These are phyloP conservation scores for Russula brevipes DNA, from an alignment of 768 basidiomycete species.

Conservation along the genomic window DNA sequence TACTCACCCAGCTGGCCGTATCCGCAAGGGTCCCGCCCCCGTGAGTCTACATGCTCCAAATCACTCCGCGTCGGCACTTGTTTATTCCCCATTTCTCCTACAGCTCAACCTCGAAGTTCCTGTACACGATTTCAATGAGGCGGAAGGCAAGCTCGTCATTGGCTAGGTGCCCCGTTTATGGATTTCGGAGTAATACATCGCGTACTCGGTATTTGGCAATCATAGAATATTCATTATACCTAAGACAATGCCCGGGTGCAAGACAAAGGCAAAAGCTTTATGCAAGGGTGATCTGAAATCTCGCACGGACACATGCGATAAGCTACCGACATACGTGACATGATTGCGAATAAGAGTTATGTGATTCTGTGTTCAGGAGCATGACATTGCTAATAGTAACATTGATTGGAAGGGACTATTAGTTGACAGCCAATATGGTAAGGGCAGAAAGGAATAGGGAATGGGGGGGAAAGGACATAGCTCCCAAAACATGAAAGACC, in stretches of 20 bases:
- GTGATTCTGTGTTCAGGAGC: conserved; percentile 5
- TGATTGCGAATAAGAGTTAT: conserved; percentile 7
- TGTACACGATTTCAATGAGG: conserved; percentile 81
- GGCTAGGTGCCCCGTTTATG: conserved; percentile 44
- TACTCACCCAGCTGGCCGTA: conserved; percentile 68
- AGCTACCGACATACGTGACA: conserved; percentile 5
- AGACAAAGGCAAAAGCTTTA: background rate
- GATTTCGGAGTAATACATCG: background rate
- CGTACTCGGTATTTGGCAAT: conserved; percentile 4
- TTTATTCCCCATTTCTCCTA: conserved; percentile 19
- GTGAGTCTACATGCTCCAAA: conserved; percentile 41
- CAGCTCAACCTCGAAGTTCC: conserved; percentile 95
- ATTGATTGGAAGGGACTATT: conserved; percentile 10
- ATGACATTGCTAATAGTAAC: conserved; percentile 13
- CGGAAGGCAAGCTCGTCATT: conserved; percentile 78
- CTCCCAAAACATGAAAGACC: background rate
- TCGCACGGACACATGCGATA: background rate
- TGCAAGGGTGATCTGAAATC: background rate
- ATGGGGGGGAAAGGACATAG: background rate
- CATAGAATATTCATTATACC: conserved; percentile 13
- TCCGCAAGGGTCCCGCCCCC: conserved; percentile 94
- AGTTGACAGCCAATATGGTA: conserved; percentile 9
- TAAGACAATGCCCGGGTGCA: background rate
- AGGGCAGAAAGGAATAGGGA: too few species aligned
- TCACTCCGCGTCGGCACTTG: background rate